These are phyloP conservation scores for Neophaeococcomyces mojaviensis DNA, from an alignment of 2,329 filamentous ascomycete species.

Conservation along the genomic window DNA sequence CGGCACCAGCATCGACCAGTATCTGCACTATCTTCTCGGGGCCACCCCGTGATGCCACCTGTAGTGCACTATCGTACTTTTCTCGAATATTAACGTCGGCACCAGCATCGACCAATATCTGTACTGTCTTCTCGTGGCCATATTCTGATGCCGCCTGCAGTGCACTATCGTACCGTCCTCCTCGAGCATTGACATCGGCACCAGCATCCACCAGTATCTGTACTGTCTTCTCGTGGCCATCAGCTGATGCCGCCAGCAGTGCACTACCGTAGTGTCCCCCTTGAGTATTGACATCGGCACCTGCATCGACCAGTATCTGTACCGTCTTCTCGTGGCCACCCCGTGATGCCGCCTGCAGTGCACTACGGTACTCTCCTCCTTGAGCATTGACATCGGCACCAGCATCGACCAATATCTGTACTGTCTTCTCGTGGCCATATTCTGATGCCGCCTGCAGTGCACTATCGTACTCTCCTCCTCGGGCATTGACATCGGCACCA, in stretches of 20 bases:
- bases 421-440: constrained; percentile 5
- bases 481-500: constrained; percentile 18
- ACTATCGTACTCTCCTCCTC: constrained; percentile 19
- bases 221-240: constrained; percentile 8
- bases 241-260: constrained; percentile 23
- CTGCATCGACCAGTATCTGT: constrained; percentile 17
- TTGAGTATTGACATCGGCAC: constrained; percentile 18
- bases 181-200: no score
- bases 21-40: no score
- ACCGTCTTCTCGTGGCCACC: constrained; percentile 12
- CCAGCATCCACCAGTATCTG: constrained; percentile 3
- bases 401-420: constrained; percentile 6
- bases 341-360: constrained; percentile 4
- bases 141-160: no score
- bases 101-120: no score
- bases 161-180: no score
- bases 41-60: no score
- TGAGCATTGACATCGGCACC: neutral
- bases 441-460: constrained; percentile 25
- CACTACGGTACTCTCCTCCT: constrained; percentile 3
- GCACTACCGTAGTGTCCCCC: constrained; percentile 19
- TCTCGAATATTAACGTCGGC: no score
- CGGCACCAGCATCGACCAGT: no score
- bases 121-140: no score
- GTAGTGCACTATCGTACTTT: no score